These are phyloP conservation scores for Epichloe gansuensis DNA, from an alignment of 2,329 filamentous ascomycete species.

Conservation along the genomic window DNA sequence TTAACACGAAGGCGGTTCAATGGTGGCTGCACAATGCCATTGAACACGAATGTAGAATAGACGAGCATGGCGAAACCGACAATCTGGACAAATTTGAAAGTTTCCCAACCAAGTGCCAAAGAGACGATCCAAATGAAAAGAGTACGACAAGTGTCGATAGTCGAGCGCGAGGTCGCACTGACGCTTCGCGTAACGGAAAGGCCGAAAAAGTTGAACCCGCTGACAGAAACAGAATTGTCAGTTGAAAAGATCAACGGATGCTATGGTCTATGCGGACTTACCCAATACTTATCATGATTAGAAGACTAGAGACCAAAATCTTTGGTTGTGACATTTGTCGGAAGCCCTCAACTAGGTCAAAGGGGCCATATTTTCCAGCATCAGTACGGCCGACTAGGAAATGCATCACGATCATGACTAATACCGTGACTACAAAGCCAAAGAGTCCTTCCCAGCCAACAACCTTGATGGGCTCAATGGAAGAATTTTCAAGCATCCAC, in stretches of 20 bases:
- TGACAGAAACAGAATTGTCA: conserved; percentile 23
- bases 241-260: background rate
- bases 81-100: conserved; percentile 95
- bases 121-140: conserved; percentile 98
- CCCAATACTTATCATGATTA: conserved; percentile 98
- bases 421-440: conserved; percentile 66
- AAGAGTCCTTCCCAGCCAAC: conserved; percentile 96
- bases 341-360: conserved; percentile 80
- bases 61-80: conserved; percentile 78
- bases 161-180: conserved; percentile 84
- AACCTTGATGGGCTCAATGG: conserved; percentile 68
- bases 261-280: conserved; percentile 25
- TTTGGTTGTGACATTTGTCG: conserved; percentile 58
- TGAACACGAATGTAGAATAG: conserved; percentile 94
- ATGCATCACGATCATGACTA: conserved; percentile 73
- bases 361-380: conserved; percentile 66
- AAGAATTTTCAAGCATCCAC: conserved; percentile 60
- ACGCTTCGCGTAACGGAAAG: conserved; percentile 82
- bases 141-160: conserved; percentile 93
- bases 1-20: conserved; percentile 51
- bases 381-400: conserved; percentile 61
- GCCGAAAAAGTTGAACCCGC: conserved; percentile 98
- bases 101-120: conserved; percentile 87
- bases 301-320: conserved; percentile 63
- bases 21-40: conserved; percentile 79